Evolutionary conservation across 2,329 filamentous ascomycete species (phyloP), one percentile per base, ranked within the genome.

Genomic region (Fusarium compactum): DNA sequence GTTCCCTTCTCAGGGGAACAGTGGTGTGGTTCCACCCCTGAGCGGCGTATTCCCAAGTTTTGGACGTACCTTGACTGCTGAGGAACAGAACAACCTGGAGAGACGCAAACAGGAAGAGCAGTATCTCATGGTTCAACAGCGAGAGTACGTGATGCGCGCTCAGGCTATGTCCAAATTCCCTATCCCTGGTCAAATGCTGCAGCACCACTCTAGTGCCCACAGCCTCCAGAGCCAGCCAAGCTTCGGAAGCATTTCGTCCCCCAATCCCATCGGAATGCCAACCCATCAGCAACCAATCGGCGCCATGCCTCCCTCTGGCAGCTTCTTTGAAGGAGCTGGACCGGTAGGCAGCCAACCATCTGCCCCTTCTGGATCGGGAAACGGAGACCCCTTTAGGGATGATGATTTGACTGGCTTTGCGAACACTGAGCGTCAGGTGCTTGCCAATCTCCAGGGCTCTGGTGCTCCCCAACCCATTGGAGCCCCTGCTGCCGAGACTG

Each of bases 81-180:
- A 98, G 76, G 96, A 99, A 80, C 96, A 99, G 79, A 99, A 99
- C 81, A 97, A 97, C 41, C 85, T 99, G 3, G 96, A 99, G 82
- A 89, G 96, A 57, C 88, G 96, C 55, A 99, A 99, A 84, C 96
- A 99, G 79, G 96, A 99, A 80, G 97, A 99, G 77, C 96, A 99
- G 79, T 97, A 96, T 78, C 86, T 97, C 38, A 97, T 98, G 89
- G 96, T 97, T 47, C 91, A 96, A 44, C 96, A 99, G 80, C 94
- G 97, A 73, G 96, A 99, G 78, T 93, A 94, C 73, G 87, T 98
- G 58, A 92, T 94, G 69, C 92, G 94, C 69, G 94, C 97, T 77
- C 94, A 97, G 76, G 86, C 88, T 9, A 90, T 94, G 63, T 86
- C 90, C 53, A 91, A 95, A 78, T 91, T 93, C 78, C 91, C 90